Evolutionary conservation across 1,139 yeast genomes (phyloP), one percentile per base, ranked within the genome.

Genomic region (Pichia sp.): DNA sequence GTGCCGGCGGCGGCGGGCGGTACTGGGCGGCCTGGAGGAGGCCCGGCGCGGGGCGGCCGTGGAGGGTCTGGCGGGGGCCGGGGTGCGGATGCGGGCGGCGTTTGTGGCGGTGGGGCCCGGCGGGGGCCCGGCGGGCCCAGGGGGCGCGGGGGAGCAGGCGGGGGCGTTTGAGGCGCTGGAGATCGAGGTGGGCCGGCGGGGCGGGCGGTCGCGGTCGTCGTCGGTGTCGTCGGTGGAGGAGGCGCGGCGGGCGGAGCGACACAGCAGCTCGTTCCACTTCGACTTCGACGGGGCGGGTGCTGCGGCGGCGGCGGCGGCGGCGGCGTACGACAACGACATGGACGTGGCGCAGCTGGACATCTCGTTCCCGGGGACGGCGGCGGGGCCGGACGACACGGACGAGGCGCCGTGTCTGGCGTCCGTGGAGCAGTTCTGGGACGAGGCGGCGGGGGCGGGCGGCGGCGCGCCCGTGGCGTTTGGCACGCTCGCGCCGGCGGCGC

Each of bases 171-270:
- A 23, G 26, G 26, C 26, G 26, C 26, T 23, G 10, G 54, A 54
- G 2, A 51, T 52, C 32, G 59, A 54, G 29, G 8, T 42, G 15
- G 55, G 53, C 23, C 45, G 55, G 11, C 26, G 36, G 42, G n/a
- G 52, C 8, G 40, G 50, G 29, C 52, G 54, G 16, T 53, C 59
- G 4, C 49, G 58, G 16, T 51, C 54, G n/a, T 51, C 57, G 13
- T 54, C 58, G 11, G 65, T 63, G 16, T 64, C 69, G 1, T 67
- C 70, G 2, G 57, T 67, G 44, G 71, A 67, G 57, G 60, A 57
- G 41, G 69, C 61, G 4, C 59, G 70, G 56, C 48, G 67, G 8
- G 66, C 60, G 13, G n/a, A 45, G 30, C 42, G 54, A 38, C 50
- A 54, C 30, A 52, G 55, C 10, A 54, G 56, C 41, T 53, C 59